Evolutionary conservation across 306 rosid species (phyloP).

Genomic region (Quercus ilex): DNA sequence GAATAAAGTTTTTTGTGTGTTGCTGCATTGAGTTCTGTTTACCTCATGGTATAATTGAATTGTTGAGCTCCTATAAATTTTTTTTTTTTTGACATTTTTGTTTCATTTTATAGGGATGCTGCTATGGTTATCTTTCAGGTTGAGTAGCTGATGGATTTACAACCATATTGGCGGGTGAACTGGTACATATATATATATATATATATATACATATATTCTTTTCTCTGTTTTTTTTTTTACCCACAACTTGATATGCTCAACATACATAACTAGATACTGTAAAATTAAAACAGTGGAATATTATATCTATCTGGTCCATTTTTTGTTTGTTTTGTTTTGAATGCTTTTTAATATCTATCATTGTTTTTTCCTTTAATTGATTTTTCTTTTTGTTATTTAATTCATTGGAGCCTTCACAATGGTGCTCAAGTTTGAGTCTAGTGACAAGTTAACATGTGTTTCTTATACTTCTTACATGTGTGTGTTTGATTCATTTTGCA

Average conservation of each 20-base stretch:
- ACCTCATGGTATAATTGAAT: not conserved
- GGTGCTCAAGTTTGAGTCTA: not conserved
- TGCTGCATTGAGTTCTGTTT: not conserved
- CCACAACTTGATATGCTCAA: not conserved
- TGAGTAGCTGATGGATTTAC: conserved; percentile 53
- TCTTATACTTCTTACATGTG: not conserved
- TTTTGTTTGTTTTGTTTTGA: no score
- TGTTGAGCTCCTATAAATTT: not conserved
- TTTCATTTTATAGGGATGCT: conserved; percentile 53
- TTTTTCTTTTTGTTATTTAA: not conserved
- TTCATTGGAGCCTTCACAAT: not conserved
- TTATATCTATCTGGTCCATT: not conserved
- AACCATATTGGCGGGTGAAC: conserved; percentile 82
- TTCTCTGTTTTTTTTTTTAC: not conserved
- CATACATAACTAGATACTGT: not conserved
- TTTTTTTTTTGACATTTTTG: not conserved
- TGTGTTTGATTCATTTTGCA: not conserved
- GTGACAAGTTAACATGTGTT: not conserved
- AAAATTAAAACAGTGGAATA: not conserved
- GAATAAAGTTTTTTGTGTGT: not conserved
- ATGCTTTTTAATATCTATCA: no score
- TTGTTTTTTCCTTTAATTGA: not conserved
- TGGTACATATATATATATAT: conserved; percentile 39
- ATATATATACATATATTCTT: not conserved
- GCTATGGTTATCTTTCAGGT: conserved; percentile 57